Evolutionary conservation across 2,329 filamentous ascomycete species (phyloP), one percentile per base, ranked within the genome.

Genomic region (Epichloe coenophiala): DNA sequence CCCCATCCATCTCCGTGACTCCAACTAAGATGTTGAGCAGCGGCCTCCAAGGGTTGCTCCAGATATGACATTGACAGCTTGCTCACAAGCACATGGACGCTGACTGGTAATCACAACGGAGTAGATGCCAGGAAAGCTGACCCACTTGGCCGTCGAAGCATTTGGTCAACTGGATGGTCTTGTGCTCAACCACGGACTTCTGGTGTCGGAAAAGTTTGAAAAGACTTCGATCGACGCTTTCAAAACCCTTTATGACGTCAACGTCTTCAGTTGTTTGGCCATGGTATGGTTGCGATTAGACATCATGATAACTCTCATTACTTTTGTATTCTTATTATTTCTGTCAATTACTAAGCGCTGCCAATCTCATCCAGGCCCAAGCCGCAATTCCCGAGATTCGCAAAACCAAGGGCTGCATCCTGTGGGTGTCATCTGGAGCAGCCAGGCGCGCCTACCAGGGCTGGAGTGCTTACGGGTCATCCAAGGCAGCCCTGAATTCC

Each of bases 401-500:
- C 31, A 71, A 78, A 54, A 72, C 77, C 3, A 74, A 81, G 35
- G 89, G 90, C 4, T 78, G 77, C 52, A 82, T 95, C 37, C 68
- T 95, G 12, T 81, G 93, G 61, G 80, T 85, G 9, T 93, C 87
- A 0, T 91, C 87, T 0, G 89, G 90, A 1, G 89, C 89, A 1
- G 77, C 88, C 1, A 65, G 68, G 3, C 75, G 73, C 45, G 76
- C 77, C 1, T 90, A 88, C 60, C 69, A 75, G 1, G 78, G 80
- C 0, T 95, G 88, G 88, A 85, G 82, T 37, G 76, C 83, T 3
- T 95, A 95, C 61, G 88, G 88, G 1, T 82, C 86, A 1, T 81
- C 83, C 17, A 95, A 95, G 68, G 88, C 88, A 0, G 88, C 86
- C 1, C 63, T 93, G 60, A 94, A 94, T 64, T 87, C 91, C 58